A percentile compares a stretch with the other conserved stretches of the same genome.
phyloP scores from a whole-genome alignment of 495 filamentous ascomycete genomes.

The Lasiosphaeris hirsuta region DNA sequence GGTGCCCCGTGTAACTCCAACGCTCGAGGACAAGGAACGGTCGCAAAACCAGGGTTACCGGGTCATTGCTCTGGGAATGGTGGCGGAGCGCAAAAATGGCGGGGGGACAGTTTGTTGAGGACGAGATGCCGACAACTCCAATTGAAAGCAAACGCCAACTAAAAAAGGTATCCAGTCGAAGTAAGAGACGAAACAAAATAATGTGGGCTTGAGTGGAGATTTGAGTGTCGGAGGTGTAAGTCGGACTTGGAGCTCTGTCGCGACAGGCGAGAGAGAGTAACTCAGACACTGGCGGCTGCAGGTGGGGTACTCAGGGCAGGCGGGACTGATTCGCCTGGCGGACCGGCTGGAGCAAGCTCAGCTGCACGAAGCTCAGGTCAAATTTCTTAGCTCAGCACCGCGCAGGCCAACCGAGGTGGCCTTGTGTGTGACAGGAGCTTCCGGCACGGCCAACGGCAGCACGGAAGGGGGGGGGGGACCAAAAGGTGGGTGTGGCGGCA shows the following conservation, averaged over 20 bases:
- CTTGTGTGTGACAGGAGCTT: conserved; percentile 2
- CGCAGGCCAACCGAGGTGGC: conserved; percentile 6
- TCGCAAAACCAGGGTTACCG: conserved; percentile 25
- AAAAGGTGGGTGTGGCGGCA: not conserved
- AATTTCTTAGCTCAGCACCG: conserved; percentile 24
- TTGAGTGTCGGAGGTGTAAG: conserved; percentile 18
- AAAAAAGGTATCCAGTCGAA: not conserved
- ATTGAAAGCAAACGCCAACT: too few species aligned
- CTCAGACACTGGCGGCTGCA: conserved; percentile 12
- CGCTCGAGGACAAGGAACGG: conserved; percentile 23
- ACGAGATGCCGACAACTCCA: conserved; percentile 17
- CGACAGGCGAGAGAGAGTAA: not conserved
- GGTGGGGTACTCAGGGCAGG: conserved; percentile 22
- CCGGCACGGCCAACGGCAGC: not conserved
- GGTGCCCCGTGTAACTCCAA: conserved; percentile 13
- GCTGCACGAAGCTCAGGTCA: not conserved
- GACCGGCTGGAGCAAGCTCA: conserved; percentile 19
- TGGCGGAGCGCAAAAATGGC: conserved; percentile 8
- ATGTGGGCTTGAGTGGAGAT: conserved; percentile 39
- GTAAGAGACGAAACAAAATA: conserved; percentile 23
- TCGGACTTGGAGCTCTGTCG: conserved; percentile 2
- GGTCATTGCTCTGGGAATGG: conserved; percentile 27
- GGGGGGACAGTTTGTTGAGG: conserved; percentile 22
- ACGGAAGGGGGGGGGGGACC: not conserved
- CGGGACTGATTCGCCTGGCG: conserved; percentile 18